Evolutionary conservation across 2,329 filamentous ascomycete genomes (phyloP), one percentile per base, ranked within the genome.

Genomic region (Diplodia seriata): DNA sequence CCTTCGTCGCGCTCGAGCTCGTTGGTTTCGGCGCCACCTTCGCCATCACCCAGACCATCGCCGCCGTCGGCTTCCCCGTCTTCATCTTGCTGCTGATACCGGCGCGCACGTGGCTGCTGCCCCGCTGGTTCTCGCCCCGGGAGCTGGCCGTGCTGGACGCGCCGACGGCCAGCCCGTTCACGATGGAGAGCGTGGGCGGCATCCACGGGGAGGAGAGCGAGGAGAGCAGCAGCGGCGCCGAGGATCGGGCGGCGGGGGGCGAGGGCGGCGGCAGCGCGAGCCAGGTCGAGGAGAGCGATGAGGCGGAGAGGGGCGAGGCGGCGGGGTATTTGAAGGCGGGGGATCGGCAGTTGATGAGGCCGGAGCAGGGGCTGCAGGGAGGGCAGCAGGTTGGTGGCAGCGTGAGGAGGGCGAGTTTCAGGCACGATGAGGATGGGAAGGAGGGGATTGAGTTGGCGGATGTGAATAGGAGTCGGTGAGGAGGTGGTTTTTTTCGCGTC

Each of bases 21-120:
- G 51, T 84, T 2, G 83, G 82, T 1, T 85, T 88, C 23, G 81
- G 80, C 0, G 81, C 82, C 7, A 85, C 83, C 3, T 85, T 89
- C 14, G 86, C 85, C 0, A 85, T 88, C 64, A 86, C 85, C 2
- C 85, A 88, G 73, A 88, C 86, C 0, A 84, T 88, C 29, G 86
- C 84, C 0, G 86, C 85, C 0, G 86, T 88, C 70, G 84, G 85
- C 0, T 88, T 88, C 70, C 86, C 86, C 0, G 81, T 88, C 15
- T 81, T 88, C 63, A 87, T 88, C 68, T 79, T 86, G 20, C 74
- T 83, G 4, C 78, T 88, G 20, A 87, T 89, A 8, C 86, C 86
- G 0, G 71, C 87, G 36, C 77, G 85, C 3, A 85, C 82, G 69
- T 78, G 81, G 66, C 66, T 84, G 0, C 75, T 88, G 70, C 85